Evolutionary conservation across 2,329 filamentous ascomycete genomes (phyloP).

Genomic region (Colletotrichum scovillei): DNA sequence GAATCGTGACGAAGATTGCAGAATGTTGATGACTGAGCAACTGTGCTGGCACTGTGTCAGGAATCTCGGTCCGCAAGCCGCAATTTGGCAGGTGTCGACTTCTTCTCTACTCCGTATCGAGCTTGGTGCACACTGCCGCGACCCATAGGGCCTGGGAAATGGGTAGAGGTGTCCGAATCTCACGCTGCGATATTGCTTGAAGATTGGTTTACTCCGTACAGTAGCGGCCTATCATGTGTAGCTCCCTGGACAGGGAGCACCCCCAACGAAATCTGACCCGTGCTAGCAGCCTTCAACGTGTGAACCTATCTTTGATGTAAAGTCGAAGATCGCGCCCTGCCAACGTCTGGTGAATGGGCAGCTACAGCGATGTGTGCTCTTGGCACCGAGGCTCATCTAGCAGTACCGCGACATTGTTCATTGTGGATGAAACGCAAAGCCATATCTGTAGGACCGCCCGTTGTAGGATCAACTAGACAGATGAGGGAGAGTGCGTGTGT

Average conservation of each 20-base stretch:
- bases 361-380: background rate
- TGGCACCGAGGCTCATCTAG: background rate
- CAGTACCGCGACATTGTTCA: background rate
- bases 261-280: background rate
- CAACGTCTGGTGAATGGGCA: background rate
- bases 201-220: background rate
- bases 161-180: background rate
- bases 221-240: background rate
- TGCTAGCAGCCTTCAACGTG: background rate
- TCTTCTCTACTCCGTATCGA: background rate
- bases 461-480: too few relatives aligned
- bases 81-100: background rate
- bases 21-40: background rate
- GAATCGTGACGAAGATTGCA: background rate
- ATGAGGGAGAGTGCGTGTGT: too few relatives aligned
- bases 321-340: background rate
- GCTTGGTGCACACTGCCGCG: background rate
- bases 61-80: background rate
- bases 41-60: background rate
- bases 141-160: background rate
- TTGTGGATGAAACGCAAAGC: background rate
- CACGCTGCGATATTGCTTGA: background rate
- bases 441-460: too few relatives aligned
- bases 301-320: background rate
- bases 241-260: background rate